Conservation (phyloP, 2,329 filamentous ascomycete species). For the Hypomyces rosellus region DNA sequence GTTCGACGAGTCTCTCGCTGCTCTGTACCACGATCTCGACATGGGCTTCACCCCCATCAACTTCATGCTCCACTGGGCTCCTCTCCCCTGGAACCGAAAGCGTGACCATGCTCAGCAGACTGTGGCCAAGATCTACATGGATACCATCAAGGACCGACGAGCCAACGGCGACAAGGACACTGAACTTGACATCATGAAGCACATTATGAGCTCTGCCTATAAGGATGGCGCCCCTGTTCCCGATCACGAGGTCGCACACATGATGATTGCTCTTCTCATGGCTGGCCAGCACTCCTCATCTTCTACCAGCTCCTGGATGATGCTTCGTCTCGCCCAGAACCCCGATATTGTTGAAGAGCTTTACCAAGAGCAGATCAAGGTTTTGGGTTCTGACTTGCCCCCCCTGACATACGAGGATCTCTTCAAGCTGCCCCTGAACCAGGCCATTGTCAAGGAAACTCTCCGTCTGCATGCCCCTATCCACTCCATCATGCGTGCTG, state of each 20-base stretch:
- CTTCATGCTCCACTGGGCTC: constrained; percentile 84
- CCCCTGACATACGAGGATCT: constrained; percentile 72
- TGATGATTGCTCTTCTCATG: constrained; percentile 93
- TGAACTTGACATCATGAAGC: constrained; percentile 77
- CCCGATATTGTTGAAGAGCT: constrained; percentile 76
- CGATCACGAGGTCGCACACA: constrained; percentile 79
- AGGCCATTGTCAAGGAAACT: constrained; percentile 84
- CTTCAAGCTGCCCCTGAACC: constrained; percentile 71
- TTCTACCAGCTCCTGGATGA: constrained; percentile 77
- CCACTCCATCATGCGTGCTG: constrained; percentile 89
- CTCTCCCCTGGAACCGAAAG: constrained; percentile 79
- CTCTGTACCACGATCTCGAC: constrained; percentile 81
- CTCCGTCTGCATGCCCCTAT: constrained; percentile 88
- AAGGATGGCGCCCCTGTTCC: constrained; percentile 75
- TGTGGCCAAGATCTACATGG: constrained; percentile 74
- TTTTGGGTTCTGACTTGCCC: constrained; percentile 68
- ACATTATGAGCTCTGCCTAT: constrained; percentile 78
- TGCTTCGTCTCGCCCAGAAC: constrained; percentile 70
- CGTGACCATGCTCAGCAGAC: constrained; percentile 75
- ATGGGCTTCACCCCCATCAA: constrained; percentile 87
- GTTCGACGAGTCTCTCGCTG: constrained; percentile 74
- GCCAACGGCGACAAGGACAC: constrained; percentile 43
- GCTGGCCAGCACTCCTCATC: constrained; percentile 86
- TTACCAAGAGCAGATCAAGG: constrained; percentile 70
- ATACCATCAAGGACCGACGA: constrained; percentile 70